Conservation (phyloP, 495 filamentous ascomycete species). For the Baudoinia panamericana region DNA sequence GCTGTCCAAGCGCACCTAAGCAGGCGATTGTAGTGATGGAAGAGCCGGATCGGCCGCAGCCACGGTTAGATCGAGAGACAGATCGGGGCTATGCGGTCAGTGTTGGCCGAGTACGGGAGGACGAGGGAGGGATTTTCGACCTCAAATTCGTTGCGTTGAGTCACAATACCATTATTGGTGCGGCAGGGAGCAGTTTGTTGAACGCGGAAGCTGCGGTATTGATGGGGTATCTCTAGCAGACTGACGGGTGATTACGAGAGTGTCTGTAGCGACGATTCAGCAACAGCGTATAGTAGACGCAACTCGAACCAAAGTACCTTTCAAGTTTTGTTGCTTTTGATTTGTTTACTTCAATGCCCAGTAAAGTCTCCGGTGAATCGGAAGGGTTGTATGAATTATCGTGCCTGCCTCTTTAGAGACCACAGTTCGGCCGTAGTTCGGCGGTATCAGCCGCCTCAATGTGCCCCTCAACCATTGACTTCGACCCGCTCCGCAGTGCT, state of each 20-base stretch:
- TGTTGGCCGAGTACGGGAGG: conserved; percentile 32
- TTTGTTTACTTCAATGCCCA: no score
- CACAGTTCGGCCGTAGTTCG: no score
- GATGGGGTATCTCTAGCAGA: conserved; percentile 57
- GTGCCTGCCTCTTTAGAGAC: no score
- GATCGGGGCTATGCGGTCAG: conserved; percentile 33
- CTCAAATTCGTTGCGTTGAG: conserved; percentile 36
- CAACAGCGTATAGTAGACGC: no score
- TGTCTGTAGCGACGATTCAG: no score
- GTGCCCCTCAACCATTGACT: no score
- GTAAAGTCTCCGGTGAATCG: no score
- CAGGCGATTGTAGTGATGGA: conserved; percentile 35
- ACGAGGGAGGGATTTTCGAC: conserved; percentile 33
- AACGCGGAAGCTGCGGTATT: conserved; percentile 89
- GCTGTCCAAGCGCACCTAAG: conserved; percentile 31
- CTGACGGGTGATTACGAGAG: no score
- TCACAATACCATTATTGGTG: conserved; percentile 66
- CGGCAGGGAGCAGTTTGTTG: conserved; percentile 84
- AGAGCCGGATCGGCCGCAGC: conserved; percentile 33
- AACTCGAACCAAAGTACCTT: no score
- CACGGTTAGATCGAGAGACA: conserved; percentile 32
- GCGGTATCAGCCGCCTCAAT: no score
- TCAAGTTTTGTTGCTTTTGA: no score
- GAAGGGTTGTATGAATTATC: no score
- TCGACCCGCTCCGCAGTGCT: neutral